Percentiles rank a stretch among this genome's conserved stretches.
Conservation (phyloP, 305 asterid species). For the Fraxinus sp. region DNA sequence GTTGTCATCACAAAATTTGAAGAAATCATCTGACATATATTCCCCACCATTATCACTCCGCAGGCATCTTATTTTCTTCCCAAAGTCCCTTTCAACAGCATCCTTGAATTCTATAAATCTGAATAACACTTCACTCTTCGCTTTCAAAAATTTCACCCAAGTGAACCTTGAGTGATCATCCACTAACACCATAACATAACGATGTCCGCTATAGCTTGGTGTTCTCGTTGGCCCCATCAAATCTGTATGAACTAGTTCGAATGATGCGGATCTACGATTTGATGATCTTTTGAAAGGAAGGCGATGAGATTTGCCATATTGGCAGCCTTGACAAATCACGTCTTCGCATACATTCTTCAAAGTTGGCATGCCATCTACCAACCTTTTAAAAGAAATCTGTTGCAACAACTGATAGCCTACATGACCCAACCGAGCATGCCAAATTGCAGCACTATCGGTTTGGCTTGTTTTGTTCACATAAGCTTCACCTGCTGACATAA, state of each 20-base stretch:
- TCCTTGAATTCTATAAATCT: too few species aligned
- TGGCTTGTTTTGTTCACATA: constrained; percentile 20
- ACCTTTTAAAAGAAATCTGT: neutral
- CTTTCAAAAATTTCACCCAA: too few species aligned
- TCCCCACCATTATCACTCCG: too few species aligned
- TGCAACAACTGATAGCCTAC: constrained; percentile 6
- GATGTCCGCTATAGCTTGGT: too few species aligned
- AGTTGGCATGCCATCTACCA: constrained; percentile 6
- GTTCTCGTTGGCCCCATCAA: too few species aligned
- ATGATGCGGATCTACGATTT: neutral
- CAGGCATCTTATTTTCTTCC: too few species aligned
- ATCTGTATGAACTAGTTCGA: neutral
- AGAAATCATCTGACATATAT: too few species aligned
- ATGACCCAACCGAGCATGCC: constrained; percentile 14
- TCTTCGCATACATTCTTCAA: neutral
- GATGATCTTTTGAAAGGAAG: neutral
- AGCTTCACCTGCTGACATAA: constrained; percentile 7
- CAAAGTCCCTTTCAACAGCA: too few species aligned
- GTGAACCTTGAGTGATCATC: too few species aligned
- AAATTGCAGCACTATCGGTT: neutral
- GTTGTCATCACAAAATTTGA: too few species aligned
- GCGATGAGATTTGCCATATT: constrained; percentile 15
- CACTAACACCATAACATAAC: too few species aligned
- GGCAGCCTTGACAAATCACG: constrained; percentile 14
- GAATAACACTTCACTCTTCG: too few species aligned